Evolutionary conservation across 2,329 filamentous ascomycete species (phyloP), one percentile per base, ranked within the genome.

Genomic region (Sporothrix pallida): DNA sequence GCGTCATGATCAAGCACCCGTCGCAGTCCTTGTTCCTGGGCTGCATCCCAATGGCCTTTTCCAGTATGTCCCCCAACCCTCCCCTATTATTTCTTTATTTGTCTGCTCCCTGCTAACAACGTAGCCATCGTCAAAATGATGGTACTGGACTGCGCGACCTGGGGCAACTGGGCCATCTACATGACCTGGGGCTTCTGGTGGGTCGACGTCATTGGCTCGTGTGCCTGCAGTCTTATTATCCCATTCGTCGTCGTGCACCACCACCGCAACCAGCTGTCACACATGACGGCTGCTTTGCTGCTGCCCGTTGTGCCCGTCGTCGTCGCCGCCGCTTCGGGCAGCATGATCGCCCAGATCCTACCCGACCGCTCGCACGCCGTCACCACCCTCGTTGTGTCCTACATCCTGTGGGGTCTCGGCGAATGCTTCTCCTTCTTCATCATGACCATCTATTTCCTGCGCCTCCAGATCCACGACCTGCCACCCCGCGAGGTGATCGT

Each of bases 401-500:
- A 93, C 78, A 83, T 92, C 17, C 86, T 93, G 76, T 93, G 89
- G 90, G 91, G 91, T 0, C 88, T 89, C 73, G 89, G 90, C 4
- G 85, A 82, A 77, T 80, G 80, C 48, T 84, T 93, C 70, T 87
- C 90, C 1, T 86, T 90, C 80, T 85, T 86, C 58, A 86, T 92
- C 23, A 82, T 93, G 37, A 88, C 88, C 12, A 86, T 93, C 52
- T 93, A 93, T 80, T 92, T 92, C 78, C 88, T 91, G 74, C 89
- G 91, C 12, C 83, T 93, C 10, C 89, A 88, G 3, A 80, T 93
- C 2, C 87, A 93, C 80, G 89, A 89, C 54, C 84, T 93, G 15
- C 91, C 91, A 0, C 87, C 90, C 0, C 85, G 87, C 68, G 91
- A 92, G 78, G 87, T 90, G 62, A 87, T 91, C 20, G 88, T 91